Percentiles rank a stretch among this genome's conserved stretches.
These are phyloP conservation scores for Parastagonospora avenae DNA, from an alignment of 2,329 filamentous ascomycete species.

Conservation along the genomic window DNA sequence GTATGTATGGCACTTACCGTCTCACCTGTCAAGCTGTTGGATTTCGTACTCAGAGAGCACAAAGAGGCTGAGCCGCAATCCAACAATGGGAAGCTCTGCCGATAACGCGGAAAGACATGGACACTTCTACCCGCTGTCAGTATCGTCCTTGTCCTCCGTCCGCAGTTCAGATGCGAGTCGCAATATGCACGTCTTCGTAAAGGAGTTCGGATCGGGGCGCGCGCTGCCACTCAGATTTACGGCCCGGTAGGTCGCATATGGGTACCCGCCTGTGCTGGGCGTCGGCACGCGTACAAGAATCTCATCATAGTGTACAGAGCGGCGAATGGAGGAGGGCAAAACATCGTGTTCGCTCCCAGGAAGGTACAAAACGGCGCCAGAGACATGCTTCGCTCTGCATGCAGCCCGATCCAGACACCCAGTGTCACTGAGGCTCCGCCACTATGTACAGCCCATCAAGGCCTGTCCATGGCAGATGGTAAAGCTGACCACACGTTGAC, in stretches of 20 bases:
- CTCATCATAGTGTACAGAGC: slow-evolving; percentile 7
- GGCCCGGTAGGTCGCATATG: slow-evolving; percentile 14
- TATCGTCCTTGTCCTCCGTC: slow-evolving; percentile 8
- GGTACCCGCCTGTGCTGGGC: slow-evolving; percentile 8
- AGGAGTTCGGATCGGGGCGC: background rate
- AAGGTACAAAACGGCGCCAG: slow-evolving; percentile 1
- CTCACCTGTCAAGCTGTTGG: slow-evolving; percentile 5
- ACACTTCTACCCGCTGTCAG: slow-evolving; percentile 19
- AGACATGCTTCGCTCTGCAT: slow-evolving; percentile 9
- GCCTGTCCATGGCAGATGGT: slow-evolving; percentile 10
- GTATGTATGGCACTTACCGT: background rate
- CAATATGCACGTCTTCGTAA: slow-evolving; percentile 5
- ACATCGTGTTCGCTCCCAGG: slow-evolving; percentile 12
- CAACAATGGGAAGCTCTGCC: background rate
- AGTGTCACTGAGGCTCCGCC: slow-evolving; percentile 9
- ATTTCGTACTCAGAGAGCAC: background rate
- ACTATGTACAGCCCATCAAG: slow-evolving; percentile 11
- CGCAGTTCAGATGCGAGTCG: slow-evolving; percentile 2
- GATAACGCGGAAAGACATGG: slow-evolving; percentile 5
- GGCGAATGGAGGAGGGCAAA: slow-evolving; percentile 13
- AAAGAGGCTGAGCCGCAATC: slow-evolving; percentile 4
- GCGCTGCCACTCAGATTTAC: slow-evolving; percentile 5
- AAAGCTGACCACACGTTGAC: slow-evolving; percentile 27
- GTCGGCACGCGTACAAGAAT: background rate
- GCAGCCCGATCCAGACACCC: slow-evolving; percentile 5